These are phyloP conservation scores for Malassezia cuniculi DNA, from an alignment of 1,284 basidiomycete genomes.

Conservation along the genomic window DNA sequence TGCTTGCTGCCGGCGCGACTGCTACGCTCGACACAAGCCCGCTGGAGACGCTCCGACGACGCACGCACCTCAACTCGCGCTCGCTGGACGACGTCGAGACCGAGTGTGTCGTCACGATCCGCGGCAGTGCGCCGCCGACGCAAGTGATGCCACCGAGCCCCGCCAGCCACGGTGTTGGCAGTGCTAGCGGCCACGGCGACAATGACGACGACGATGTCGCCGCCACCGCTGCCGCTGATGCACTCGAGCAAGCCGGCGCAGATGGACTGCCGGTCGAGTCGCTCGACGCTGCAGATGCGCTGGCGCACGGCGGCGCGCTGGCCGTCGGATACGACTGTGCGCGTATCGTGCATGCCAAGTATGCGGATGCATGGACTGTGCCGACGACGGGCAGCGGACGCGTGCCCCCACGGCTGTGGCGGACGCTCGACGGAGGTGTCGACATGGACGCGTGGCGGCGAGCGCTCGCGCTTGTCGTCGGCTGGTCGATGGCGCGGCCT, in stretches of 20 bases:
- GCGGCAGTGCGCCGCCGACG: too few species aligned
- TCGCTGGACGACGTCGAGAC: conserved; percentile 15
- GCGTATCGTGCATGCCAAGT: conserved; percentile 3
- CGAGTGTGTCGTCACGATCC: conserved; percentile 7
- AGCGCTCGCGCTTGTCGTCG: not conserved
- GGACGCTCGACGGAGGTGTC: conserved; percentile 3
- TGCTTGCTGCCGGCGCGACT: conserved; percentile 3
- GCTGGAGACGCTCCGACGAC: conserved; percentile 7
- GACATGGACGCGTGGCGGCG: conserved; percentile 1
- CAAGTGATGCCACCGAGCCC: too few species aligned
- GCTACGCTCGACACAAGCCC: conserved; percentile 4
- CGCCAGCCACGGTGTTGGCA: too few species aligned
- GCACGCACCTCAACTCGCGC: conserved; percentile 13
- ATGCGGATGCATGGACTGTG: conserved; percentile 5
- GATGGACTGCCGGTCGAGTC: too few species aligned
- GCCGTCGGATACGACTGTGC: conserved; percentile 8
- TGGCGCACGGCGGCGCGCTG: not conserved
- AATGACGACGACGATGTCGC: not conserved
- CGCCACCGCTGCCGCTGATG: not conserved
- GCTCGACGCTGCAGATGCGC: not conserved
- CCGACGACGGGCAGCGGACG: not conserved
- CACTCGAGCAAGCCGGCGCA: not conserved
- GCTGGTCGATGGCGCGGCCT: conserved; percentile 1
- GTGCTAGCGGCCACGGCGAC: too few species aligned
- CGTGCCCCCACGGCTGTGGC: conserved; percentile 7